Base-by-base conservation (phyloP, 2,329 filamentous ascomycete genomes). In the Trichoderma breve region DNA sequence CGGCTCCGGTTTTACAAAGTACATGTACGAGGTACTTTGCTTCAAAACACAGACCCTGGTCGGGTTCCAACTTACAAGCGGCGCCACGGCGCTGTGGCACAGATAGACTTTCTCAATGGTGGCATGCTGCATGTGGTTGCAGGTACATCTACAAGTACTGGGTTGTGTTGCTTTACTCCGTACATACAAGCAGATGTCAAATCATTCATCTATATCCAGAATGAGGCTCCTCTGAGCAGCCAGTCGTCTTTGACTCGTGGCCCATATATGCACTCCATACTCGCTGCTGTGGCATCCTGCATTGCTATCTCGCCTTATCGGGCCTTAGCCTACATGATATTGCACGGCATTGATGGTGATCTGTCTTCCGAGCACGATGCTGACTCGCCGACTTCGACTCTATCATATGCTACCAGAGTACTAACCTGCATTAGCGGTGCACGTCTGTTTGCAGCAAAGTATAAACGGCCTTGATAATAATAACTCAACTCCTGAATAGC, bases 221-320 rank as follows among this genome's bases (percentile, higher is more conserved):
- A 14, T 18, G 64, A 55, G 32, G 64, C 64, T 58, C 28, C 15
- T 47, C 15, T 28, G 24, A 32, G 51, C 24, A 9, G 34, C 53
- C 32, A 5, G n/a, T 26, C 4, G 15, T 12, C 24, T 21, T 30
- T 32, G 11, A 15, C 64, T 36, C 21, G 32, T 57, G 30, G 47
- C 32, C 47, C 21, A 28, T 39, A 58, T 24, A 60, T 58, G 53
- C 53, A 43, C 65, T 57, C 36, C 26, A 32, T 36, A 24, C 34
- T 32, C 28, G 53, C 53, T 24, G 15, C 43, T 30, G 15, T 47
- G 21, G 36, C 43, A 51, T 36, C 34, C 55, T 34, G 11, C 24
- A 26, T 43, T 34, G 51, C 51, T 39, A 39, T 67, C 51, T 67
- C 64, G 51, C 26, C 64, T 57, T 67, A 67, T 67, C 64, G 47